phyloP scores from a whole-genome alignment of 1,284 basidiomycete species.

The Caloboletus firmus region DNA sequence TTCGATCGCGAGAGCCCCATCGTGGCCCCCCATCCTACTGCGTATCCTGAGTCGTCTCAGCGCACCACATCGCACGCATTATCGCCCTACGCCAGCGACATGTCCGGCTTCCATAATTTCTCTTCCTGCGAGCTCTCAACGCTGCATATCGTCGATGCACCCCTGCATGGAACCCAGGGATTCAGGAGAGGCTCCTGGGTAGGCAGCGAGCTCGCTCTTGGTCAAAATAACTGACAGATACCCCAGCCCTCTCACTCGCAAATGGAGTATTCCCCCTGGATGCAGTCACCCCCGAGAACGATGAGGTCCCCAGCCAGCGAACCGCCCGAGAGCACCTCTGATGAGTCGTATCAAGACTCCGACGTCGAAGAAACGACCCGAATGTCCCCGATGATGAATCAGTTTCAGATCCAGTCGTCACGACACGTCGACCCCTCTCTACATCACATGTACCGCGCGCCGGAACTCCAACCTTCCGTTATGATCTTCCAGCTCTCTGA shows the following conservation, averaged over 20 bases:
- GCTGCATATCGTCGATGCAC: slow-evolving; percentile 15
- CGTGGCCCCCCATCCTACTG: slow-evolving; percentile 5
- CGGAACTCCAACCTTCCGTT: slow-evolving; percentile 26
- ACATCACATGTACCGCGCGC: slow-evolving; percentile 10
- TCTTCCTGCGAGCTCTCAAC: slow-evolving; percentile 15
- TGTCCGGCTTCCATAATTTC: slow-evolving; percentile 11
- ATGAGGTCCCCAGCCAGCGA: slow-evolving; percentile 33
- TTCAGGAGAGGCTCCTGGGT: slow-evolving; percentile 31
- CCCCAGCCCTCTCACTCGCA: slow-evolving; percentile 25
- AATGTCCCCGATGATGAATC: slow-evolving; percentile 37
- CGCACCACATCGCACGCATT: slow-evolving; percentile 30
- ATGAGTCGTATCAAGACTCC: slow-evolving; percentile 35
- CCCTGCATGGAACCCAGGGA: slow-evolving; percentile 14
- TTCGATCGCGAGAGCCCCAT: slow-evolving; percentile 7
- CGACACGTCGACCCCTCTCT: slow-evolving; percentile 8
- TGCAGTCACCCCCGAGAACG: slow-evolving; percentile 11
- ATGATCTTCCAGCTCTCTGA: slow-evolving; percentile 36
- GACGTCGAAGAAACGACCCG: slow-evolving; percentile 29
- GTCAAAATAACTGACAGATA: slow-evolving; percentile 19
- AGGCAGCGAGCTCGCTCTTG: slow-evolving; percentile 2
- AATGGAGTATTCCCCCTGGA: slow-evolving; percentile 17
- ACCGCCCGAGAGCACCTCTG: slow-evolving; percentile 34
- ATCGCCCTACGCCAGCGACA: slow-evolving; percentile 18
- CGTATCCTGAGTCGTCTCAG: slow-evolving; percentile 36
- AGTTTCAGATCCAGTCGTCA: slow-evolving; percentile 31